Evolutionary conservation across 768 basidiomycete species (phyloP).

Genomic region (Lentinula aciculospora): DNA sequence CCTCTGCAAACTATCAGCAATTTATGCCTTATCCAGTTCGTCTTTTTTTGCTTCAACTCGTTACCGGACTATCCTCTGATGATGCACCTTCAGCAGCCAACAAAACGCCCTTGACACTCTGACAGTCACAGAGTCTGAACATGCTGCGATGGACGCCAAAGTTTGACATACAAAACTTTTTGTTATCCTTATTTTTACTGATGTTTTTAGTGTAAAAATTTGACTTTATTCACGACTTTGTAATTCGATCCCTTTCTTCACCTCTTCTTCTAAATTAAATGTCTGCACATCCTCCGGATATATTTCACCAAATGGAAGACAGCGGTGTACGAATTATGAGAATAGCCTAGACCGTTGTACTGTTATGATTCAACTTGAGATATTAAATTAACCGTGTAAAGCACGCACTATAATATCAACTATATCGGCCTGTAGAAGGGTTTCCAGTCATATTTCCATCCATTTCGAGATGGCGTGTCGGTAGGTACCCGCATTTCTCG

Average conservation of each 20-base stretch:
- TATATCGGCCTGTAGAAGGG: conserved; percentile 52
- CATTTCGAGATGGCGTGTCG: conserved; percentile 74
- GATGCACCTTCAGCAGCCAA: background rate
- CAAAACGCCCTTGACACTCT: conserved; percentile 13
- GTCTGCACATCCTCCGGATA: too few relatives aligned
- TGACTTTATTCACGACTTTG: too few relatives aligned
- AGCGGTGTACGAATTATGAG: too few relatives aligned
- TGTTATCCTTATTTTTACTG: background rate
- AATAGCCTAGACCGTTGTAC: too few relatives aligned
- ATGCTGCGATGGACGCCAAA: background rate
- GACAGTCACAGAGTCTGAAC: background rate
- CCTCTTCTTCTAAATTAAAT: too few relatives aligned
- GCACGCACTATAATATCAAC: conserved; percentile 2
- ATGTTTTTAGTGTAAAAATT: too few relatives aligned
- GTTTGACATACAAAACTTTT: background rate
- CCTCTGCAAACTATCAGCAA: conserved; percentile 51
- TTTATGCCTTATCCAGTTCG: conserved; percentile 67
- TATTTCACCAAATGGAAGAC: too few relatives aligned
- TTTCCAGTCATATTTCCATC: conserved; percentile 88
- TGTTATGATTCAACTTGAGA: background rate
- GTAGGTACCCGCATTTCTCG: conserved; percentile 82
- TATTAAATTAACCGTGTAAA: background rate
- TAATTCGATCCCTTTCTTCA: too few relatives aligned
- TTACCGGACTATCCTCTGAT: background rate
- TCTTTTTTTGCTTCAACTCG: background rate